Conservation (phyloP, 345 rosid species). For the Lepidium aucheri region DNA sequence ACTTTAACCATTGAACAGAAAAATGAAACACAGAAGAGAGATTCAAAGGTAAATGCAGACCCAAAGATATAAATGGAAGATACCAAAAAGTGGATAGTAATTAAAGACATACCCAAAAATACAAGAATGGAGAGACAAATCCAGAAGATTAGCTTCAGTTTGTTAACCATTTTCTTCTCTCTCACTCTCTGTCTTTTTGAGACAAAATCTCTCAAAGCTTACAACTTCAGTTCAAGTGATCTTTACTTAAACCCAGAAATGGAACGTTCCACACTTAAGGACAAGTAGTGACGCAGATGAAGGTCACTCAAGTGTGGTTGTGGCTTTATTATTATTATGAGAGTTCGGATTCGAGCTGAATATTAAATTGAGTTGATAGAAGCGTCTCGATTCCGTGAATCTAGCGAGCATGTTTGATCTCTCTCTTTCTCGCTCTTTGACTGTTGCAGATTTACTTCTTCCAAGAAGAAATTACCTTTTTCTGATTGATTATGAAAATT, state of each 20-base stretch:
- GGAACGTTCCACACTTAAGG: not conserved
- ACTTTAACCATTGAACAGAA: constrained; percentile 10
- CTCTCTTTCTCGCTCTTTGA: constrained; percentile 3
- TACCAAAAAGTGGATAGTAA: not conserved
- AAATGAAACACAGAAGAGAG: constrained; percentile 2
- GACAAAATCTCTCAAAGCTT: not conserved
- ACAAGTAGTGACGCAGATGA: not conserved
- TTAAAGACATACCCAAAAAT: constrained; percentile 16
- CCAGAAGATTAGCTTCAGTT: constrained; percentile 11
- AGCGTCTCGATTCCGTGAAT: constrained; percentile 29
- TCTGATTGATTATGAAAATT: not conserved
- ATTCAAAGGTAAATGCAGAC: constrained; percentile 12
- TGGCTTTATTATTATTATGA: constrained; percentile 6
- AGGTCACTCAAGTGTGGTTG: constrained; percentile 1
- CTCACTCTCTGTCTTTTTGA: not conserved
- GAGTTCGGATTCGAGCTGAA: constrained; percentile 24
- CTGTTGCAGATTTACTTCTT: constrained; percentile 26
- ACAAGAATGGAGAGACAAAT: constrained; percentile 11
- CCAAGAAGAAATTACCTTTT: constrained; percentile 5
- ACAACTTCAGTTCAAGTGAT: constrained; percentile 11
- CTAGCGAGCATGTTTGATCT: constrained; percentile 17
- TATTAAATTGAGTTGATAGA: constrained; percentile 16
- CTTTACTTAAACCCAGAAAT: constrained; percentile 10
- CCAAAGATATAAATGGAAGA: not conserved
- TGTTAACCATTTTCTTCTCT: constrained; percentile 1